phyloP scores from a whole-genome alignment of 305 asterid species.

The Plantago lanceolata region DNA sequence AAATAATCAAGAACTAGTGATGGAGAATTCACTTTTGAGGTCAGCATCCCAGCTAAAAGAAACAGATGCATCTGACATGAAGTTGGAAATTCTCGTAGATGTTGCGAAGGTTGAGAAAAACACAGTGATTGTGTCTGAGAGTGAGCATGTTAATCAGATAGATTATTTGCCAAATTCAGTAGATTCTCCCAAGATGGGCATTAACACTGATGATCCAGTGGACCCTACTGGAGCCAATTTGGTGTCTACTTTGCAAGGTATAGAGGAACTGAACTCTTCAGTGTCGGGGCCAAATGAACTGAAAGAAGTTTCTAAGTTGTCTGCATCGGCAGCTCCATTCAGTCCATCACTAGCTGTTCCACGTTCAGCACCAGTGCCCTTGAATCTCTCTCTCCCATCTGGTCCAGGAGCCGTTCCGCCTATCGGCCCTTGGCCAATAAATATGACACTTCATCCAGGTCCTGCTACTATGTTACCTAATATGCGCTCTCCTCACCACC shows the following conservation, averaged over 20 bases:
- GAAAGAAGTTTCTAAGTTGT: constrained; percentile 61
- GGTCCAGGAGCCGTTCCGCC: constrained; percentile 63
- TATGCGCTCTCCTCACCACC: constrained; percentile 78
- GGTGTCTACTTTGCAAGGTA: constrained; percentile 34
- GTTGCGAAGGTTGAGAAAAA: constrained; percentile 31
- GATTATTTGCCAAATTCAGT: constrained; percentile 28
- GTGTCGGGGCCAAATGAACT: constrained; percentile 40
- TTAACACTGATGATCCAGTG: constrained; percentile 36
- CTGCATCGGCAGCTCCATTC: constrained; percentile 97
- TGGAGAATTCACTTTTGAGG: constrained; percentile 30
- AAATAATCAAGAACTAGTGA: constrained; percentile 35
- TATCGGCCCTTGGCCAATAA: constrained; percentile 80
- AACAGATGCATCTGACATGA: constrained; percentile 29
- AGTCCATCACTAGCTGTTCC: constrained; percentile 66
- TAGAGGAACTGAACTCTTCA: constrained; percentile 40
- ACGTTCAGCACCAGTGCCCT: constrained; percentile 60
- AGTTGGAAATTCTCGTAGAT: constrained; percentile 38
- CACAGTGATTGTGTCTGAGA: constrained; percentile 31
- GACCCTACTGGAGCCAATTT: constrained; percentile 31
- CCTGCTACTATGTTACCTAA: constrained; percentile 65
- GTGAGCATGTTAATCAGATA: constrained; percentile 28
- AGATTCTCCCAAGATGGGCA: constrained; percentile 34
- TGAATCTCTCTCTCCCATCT: constrained; percentile 54
- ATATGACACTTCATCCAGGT: constrained; percentile 84
- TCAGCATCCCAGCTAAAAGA: constrained; percentile 38